phyloP scores from a whole-genome alignment of 2,329 filamentous ascomycete genomes.

The Elsinoe batatas region DNA sequence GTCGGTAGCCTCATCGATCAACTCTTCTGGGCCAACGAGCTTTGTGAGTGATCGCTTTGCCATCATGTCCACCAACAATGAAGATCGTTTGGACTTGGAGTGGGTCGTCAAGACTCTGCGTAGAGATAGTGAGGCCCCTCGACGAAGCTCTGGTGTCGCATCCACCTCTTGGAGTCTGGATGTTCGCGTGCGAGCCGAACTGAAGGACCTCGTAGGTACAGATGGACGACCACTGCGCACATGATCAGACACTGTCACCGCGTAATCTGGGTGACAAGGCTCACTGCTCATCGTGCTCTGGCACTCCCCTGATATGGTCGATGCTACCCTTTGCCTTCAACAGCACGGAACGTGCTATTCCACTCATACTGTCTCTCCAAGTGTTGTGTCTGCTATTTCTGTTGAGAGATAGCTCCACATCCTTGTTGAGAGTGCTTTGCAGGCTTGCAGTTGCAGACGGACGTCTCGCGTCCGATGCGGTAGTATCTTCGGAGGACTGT shows the following conservation, averaged over 20 bases:
- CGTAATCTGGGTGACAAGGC: background rate
- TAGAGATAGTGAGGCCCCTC: constrained; percentile 1
- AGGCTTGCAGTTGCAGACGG: background rate
- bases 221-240: background rate
- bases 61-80: constrained; percentile 9
- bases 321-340: constrained; percentile 10
- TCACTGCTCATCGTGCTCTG: constrained; percentile 4
- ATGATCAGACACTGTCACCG: background rate
- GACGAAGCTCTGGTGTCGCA: background rate
- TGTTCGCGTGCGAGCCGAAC: constrained; percentile 1
- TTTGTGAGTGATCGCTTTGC: constrained; percentile 7
- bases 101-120: constrained; percentile 4
- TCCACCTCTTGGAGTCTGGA: background rate
- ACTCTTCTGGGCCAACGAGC: constrained; percentile 6
- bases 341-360: constrained; percentile 4
- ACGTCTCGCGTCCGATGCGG: background rate
- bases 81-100: constrained; percentile 9
- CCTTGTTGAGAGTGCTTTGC: constrained; percentile 1
- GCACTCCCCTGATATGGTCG: constrained; percentile 11
- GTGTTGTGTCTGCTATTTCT: background rate
- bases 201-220: constrained; percentile 1
- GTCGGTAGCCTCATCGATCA: background rate
- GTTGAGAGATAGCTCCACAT: constrained; percentile 2
- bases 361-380: constrained; percentile 13
- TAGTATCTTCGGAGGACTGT: background rate